These are phyloP conservation scores for Cercospora sp. DNA, from an alignment of 2,329 filamentous ascomycete species.

Conservation along the genomic window DNA sequence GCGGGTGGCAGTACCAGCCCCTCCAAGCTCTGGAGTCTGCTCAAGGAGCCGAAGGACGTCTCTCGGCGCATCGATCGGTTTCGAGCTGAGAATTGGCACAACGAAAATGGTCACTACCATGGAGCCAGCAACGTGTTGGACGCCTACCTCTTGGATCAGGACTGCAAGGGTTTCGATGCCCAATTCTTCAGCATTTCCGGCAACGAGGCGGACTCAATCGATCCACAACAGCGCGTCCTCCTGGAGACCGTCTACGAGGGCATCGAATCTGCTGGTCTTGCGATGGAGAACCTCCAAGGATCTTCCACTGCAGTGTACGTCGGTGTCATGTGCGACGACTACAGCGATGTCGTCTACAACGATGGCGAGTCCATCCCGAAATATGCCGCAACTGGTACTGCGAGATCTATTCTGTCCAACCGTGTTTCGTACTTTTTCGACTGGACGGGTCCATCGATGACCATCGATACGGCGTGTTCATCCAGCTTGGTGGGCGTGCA, in stretches of 20 bases:
- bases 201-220: constrained; percentile 12
- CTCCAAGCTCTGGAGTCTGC: not conserved
- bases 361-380: constrained; percentile 21
- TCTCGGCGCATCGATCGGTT: not conserved
- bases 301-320: constrained; percentile 20
- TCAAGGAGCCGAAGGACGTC: not conserved
- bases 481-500: constrained; percentile 13
- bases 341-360: constrained; percentile 13
- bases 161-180: not conserved
- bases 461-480: constrained; percentile 25
- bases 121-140: not conserved
- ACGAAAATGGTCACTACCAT: not conserved
- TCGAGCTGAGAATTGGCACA: not conserved
- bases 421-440: constrained; percentile 25
- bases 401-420: constrained; percentile 15
- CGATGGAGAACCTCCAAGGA: constrained; percentile 15
- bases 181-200: constrained; percentile 18
- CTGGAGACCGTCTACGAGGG: constrained; percentile 28
- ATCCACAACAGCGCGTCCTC: constrained; percentile 22
- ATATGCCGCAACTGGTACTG: constrained; percentile 25
- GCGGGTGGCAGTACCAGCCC: not conserved
- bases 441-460: constrained; percentile 20
- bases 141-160: not conserved
- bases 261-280: constrained; percentile 19
- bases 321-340: constrained; percentile 26